phyloP scores from a whole-genome alignment of 495 filamentous ascomycete species.

The Chaetomium fimeti region DNA sequence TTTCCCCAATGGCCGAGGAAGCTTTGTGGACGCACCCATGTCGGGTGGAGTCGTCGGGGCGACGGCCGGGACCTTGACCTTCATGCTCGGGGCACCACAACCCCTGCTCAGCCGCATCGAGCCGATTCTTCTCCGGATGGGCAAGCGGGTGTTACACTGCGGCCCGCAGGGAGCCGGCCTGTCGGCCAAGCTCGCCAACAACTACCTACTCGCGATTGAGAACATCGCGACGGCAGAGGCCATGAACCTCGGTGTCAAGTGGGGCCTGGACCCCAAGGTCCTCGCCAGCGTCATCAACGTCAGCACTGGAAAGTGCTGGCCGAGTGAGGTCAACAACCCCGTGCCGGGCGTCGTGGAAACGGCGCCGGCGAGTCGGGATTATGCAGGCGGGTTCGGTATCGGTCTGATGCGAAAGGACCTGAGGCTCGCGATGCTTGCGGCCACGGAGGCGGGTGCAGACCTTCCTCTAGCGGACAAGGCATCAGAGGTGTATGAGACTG shows the following conservation, averaged over 20 bases:
- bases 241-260: conserved; percentile 84
- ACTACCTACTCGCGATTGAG: conserved; percentile 86
- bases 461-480: conserved; percentile 65
- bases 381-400: conserved; percentile 79
- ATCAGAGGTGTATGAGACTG: conserved; percentile 63
- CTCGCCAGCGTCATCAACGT: conserved; percentile 80
- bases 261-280: conserved; percentile 77
- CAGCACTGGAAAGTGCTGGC: conserved; percentile 87
- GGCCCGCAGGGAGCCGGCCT: conserved; percentile 78
- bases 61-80: conserved; percentile 69
- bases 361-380: conserved; percentile 70
- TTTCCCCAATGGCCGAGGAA: conserved; percentile 45
- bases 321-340: conserved; percentile 88
- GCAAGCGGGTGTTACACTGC: conserved; percentile 75
- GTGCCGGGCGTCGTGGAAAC: conserved; percentile 77
- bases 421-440: conserved; percentile 68
- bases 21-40: conserved; percentile 79
- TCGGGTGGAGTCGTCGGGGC: conserved; percentile 86
- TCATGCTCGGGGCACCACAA: conserved; percentile 77
- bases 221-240: conserved; percentile 92
- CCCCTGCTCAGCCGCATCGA: conserved; percentile 59
- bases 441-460: conserved; percentile 62
- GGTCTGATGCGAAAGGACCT: conserved; percentile 84
- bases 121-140: conserved; percentile 71
- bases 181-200: conserved; percentile 86